Percentiles rank a stretch among this genome's conserved stretches.
Conservation (phyloP, 495 filamentous ascomycete species). For the Cercophora newfieldiana region DNA sequence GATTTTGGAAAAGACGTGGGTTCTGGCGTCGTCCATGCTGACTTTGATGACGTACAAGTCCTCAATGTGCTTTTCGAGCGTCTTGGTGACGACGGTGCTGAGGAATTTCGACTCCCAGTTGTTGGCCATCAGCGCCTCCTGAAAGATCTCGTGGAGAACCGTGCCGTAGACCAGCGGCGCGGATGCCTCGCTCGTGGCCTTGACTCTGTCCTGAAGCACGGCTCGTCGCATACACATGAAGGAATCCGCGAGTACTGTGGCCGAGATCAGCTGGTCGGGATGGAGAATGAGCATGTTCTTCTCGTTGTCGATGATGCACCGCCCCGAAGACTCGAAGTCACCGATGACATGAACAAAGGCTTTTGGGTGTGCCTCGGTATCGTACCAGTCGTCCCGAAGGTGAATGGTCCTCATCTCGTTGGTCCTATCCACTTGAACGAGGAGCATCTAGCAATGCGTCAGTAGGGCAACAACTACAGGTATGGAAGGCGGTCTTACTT, state of each 20-base stretch:
- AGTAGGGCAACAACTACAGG: neutral
- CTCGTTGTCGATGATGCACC: conserved; percentile 71
- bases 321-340: conserved; percentile 65
- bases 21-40: conserved; percentile 65
- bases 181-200: conserved; percentile 75
- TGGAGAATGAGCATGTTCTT: conserved; percentile 89
- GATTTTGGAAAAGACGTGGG: conserved; percentile 77
- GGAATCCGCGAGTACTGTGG: conserved; percentile 90
- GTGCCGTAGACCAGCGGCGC: conserved; percentile 83
- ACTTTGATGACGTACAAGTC: conserved; percentile 82
- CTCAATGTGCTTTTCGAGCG: conserved; percentile 73
- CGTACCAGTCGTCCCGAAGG: conserved; percentile 81
- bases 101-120: conserved; percentile 73
- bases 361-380: conserved; percentile 69
- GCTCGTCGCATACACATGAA: conserved; percentile 86
- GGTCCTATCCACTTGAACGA: conserved; percentile 72
- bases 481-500: conserved; percentile 51
- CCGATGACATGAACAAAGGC: conserved; percentile 85
- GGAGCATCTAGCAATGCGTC: conserved; percentile 59
- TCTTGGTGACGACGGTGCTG: conserved; percentile 58
- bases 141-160: conserved; percentile 91
- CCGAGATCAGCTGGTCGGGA: conserved; percentile 92
- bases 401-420: conserved; percentile 65
- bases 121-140: conserved; percentile 82
- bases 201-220: conserved; percentile 90